Conservation (phyloP, 2,329 filamentous ascomycete species). For the Zasmidium cellare region DNA sequence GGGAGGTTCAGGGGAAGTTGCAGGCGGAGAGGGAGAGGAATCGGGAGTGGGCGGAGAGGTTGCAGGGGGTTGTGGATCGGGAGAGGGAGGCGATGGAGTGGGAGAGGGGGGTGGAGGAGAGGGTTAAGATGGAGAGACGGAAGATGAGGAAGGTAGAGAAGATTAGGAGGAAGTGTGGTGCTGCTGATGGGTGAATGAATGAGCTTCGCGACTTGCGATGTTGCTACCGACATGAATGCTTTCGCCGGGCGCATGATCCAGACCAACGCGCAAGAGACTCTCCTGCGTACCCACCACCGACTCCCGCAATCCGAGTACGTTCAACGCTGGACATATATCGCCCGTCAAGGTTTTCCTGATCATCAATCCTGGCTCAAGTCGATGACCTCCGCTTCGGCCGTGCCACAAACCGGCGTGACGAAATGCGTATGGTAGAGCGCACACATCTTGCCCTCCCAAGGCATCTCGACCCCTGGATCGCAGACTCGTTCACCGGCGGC, state of each 20-base stretch:
- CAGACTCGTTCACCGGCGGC: conserved; percentile 10
- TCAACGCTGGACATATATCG: too few relatives aligned
- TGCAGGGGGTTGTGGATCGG: conserved; percentile 49
- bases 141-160: too few relatives aligned
- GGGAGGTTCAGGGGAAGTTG: conserved; percentile 24
- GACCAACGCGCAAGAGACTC: too few relatives aligned
- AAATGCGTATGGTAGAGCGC: conserved; percentile 14
- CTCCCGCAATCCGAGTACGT: too few relatives aligned
- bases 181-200: too few relatives aligned
- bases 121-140: not conserved
- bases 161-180: too few relatives aligned
- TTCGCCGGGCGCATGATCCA: too few relatives aligned
- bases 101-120: conserved; percentile 32
- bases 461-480: conserved; percentile 4
- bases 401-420: conserved; percentile 11
- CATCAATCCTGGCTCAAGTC: too few relatives aligned
- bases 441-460: conserved; percentile 19
- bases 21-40: conserved; percentile 32
- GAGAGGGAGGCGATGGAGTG: conserved; percentile 47
- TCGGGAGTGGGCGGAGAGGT: conserved; percentile 37
- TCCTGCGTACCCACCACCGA: too few relatives aligned
- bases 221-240: too few relatives aligned
- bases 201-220: too few relatives aligned
- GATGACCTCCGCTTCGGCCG: conserved; percentile 9
- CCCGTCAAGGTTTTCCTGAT: too few relatives aligned